Conservation (phyloP, 2,329 filamentous ascomycete genomes). For the Scopulariopsis brevicaulis region DNA sequence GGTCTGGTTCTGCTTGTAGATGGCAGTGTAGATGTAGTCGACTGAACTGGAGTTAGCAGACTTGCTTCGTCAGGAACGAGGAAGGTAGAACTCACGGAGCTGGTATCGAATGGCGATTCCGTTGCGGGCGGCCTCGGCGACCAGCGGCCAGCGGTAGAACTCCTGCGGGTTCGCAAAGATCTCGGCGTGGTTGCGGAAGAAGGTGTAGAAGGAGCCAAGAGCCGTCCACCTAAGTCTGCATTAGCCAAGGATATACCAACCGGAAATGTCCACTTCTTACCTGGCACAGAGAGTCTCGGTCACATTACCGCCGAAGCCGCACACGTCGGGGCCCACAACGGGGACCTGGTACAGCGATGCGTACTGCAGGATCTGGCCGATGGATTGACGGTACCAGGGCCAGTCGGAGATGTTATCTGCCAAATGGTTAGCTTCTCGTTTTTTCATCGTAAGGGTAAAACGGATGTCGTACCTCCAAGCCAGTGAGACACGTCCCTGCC, state of each 20-base stretch:
- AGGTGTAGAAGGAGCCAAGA: constrained; percentile 55
- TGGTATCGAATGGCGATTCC: constrained; percentile 59
- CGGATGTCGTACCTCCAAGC: constrained; percentile 22
- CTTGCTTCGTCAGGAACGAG: background rate
- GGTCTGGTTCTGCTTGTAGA: constrained; percentile 45
- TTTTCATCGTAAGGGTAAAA: background rate
- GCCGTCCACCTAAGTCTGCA: constrained; percentile 42
- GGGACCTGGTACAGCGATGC: constrained; percentile 53
- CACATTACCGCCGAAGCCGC: constrained; percentile 55
- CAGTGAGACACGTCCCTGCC: constrained; percentile 49
- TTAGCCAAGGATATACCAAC: no score
- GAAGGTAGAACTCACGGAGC: constrained; percentile 22
- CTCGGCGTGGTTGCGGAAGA: constrained; percentile 56
- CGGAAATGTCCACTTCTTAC: no score
- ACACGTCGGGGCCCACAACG: constrained; percentile 60
- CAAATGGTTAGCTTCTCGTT: background rate
- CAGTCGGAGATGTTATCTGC: constrained; percentile 41
- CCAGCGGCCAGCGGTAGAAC: constrained; percentile 55
- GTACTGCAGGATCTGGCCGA: constrained; percentile 7
- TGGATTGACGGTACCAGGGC: constrained; percentile 35
- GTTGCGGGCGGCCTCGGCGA: constrained; percentile 50
- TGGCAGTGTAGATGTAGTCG: constrained; percentile 65
- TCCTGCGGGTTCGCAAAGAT: constrained; percentile 37
- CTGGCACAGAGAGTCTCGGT: constrained; percentile 46
- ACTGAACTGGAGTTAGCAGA: constrained; percentile 26